Evolutionary conservation across 2,329 filamentous ascomycete genomes (phyloP), one percentile per base, ranked within the genome.

Genomic region (Tolypocladium ophioglossoides): DNA sequence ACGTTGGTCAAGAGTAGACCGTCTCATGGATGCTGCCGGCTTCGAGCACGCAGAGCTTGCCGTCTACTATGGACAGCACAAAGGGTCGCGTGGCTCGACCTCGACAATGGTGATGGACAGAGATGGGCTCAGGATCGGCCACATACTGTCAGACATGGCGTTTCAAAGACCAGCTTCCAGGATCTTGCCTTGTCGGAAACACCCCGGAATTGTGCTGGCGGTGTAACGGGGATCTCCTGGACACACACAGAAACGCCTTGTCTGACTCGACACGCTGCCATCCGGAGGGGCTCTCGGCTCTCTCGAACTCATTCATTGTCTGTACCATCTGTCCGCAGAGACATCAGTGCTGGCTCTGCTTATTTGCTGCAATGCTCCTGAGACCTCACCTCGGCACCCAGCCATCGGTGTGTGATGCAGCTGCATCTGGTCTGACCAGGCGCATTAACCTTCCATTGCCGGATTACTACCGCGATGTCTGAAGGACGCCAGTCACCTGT

Each of bases 381-480:
- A 62, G 64, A 64, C 73, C 74, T 65, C 69, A 69, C 69, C 68
- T 55, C 62, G 69, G 73, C 69, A 69, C 55, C 58, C 59, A n/a
- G 68, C 70, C 67, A 68, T 54, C 54, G 68, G 68, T 74, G 72
- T 72, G 76, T 75, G 74, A 73, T 72, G 69, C 64, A 57, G 53
- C 56, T 30, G 60, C 66, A 70, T 72, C 76, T 73, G 70, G 71
- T 74, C 72, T 68, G 77, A 72, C 74, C 78, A 78, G 77, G 73
- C 78, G 78, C 78, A 82, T 82, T 73, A 82, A 68, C 77, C 69
- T 72, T 66, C 63, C 63, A 64, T 70, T 68, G 70, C 72, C 67
- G 70, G 74, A 68, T 59, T 40, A 59, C 66, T 67, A 73, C 71
- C 66, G 71, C 68, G 68, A 68, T 62, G 62, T 62, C 54, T 63